Evolutionary conservation across 108 stramenopile species (phyloP), one percentile per base, ranked within the genome.

Genomic region (Cyclotella baltica): DNA sequence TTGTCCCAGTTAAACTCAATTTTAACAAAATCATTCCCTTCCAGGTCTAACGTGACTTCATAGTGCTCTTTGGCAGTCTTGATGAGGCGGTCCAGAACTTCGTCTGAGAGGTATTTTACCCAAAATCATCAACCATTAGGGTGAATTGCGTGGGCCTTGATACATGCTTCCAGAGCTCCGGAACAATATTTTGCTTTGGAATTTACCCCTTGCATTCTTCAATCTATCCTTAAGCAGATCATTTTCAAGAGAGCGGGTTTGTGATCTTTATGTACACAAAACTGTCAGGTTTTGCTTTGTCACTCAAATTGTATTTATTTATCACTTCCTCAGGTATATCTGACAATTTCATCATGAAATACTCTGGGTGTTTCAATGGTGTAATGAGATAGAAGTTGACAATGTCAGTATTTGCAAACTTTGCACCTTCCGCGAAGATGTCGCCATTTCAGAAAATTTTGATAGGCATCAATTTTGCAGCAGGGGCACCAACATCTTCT

Each of bases 11-110:
- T n/a, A n/a, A n/a, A n/a, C n/a, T n/a, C n/a, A n/a, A n/a, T n/a
- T n/a, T 13, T 13, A 43, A 43, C 40, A 11, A 43, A 43, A 6
- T 43, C 40, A 43, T 43, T 43, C 40, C 78, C 38, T 67, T 73
- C 62, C 75, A 58, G 25, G 86, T 66, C 27, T 84, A 88, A 16
- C 72, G 80, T 40, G 85, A 83, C 82, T 84, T 80, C 25, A 84
- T 55, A 53, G 78, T 85, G 15, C 27, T 35, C 16, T 28, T 55
- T 16, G 11, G 85, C 73, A 18, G 71, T 59, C 5, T 66, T 55
- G 50, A 84, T 28, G 43, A 85, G 72, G 37, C 76, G 87, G 25
- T 80, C 66, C 1, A 50, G 73, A 63, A 80, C 75, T 50, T 37
- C 62, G 15, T 53, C 22, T 73, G 75, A 56, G 84, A 88, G 6